Conservation (phyloP, 441 rosid species). For the Rhodomyrtus psidioides region DNA sequence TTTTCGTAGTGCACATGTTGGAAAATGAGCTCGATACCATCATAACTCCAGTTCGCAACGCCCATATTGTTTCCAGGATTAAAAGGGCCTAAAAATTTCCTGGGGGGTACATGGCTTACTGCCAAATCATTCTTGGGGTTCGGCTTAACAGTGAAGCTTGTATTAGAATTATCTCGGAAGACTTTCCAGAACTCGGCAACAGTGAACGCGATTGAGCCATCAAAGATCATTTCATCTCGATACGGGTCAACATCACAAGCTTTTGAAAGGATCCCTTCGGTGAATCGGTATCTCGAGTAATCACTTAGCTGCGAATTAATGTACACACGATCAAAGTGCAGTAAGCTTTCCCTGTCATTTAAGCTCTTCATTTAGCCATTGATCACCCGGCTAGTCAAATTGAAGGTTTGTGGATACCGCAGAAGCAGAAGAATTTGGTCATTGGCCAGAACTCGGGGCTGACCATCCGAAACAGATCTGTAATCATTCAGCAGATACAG, state of each 20-base stretch:
- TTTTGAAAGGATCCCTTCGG: neutral
- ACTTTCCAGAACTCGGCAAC: neutral
- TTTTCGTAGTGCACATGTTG: slow-evolving; percentile 5
- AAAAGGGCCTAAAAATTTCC: neutral
- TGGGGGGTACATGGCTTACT: neutral
- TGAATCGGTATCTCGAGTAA: neutral
- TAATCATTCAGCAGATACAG: neutral
- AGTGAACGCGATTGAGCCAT: neutral
- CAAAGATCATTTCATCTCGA: slow-evolving; percentile 8
- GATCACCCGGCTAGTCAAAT: slow-evolving; percentile 13
- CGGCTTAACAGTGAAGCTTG: neutral
- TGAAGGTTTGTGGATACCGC: slow-evolving; percentile 10
- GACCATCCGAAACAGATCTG: neutral
- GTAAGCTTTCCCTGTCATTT: neutral
- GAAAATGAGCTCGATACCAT: neutral
- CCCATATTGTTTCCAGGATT: neutral
- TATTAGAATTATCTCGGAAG: neutral
- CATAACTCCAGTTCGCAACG: neutral
- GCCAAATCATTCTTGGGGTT: neutral
- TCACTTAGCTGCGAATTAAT: slow-evolving; percentile 3
- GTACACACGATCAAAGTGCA: slow-evolving; percentile 2
- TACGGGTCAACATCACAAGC: neutral
- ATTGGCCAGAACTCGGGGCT: neutral
- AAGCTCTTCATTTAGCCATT: slow-evolving; percentile 16
- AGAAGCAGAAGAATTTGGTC: slow-evolving; percentile 16